These are phyloP conservation scores for Ascosphaera aggregata DNA, from an alignment of 2,329 filamentous ascomycete genomes.

Conservation along the genomic window DNA sequence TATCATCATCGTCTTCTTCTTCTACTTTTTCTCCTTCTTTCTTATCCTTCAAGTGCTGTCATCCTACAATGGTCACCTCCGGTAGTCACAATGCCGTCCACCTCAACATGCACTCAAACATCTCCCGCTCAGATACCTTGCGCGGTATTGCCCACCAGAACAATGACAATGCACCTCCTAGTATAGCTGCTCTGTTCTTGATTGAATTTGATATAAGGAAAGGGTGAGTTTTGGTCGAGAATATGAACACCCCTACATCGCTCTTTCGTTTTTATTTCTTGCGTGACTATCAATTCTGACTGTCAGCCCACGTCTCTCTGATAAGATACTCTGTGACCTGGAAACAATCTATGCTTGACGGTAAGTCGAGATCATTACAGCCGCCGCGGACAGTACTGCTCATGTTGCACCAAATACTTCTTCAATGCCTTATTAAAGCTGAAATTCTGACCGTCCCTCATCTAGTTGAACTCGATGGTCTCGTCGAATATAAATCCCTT, in stretches of 20 bases:
- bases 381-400: no score
- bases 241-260: neutral
- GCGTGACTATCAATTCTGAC: conserved; percentile 1
- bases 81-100: neutral
- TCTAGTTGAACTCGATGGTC: conserved; percentile 47
- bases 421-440: no score
- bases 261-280: conserved; percentile 1
- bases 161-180: conserved; percentile 6
- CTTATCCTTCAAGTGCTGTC: no score
- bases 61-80: neutral
- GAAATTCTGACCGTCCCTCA: no score
- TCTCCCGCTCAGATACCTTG: conserved; percentile 2
- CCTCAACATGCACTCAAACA: neutral
- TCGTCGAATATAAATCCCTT: conserved; percentile 88
- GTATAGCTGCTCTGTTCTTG: conserved; percentile 58
- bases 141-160: conserved; percentile 12
- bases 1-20: no score
- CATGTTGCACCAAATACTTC: no score
- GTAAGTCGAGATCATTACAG: conserved; percentile 27
- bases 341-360: conserved; percentile 47
- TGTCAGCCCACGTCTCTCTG: no score
- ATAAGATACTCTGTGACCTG: conserved; percentile 70
- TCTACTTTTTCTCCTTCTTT: no score
- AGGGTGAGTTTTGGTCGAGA: conserved; percentile 32
- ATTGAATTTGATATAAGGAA: conserved; percentile 85